Evolutionary conservation across 345 rosid species (phyloP), one percentile per base, ranked within the genome.

Genomic region (Salix udensis): DNA sequence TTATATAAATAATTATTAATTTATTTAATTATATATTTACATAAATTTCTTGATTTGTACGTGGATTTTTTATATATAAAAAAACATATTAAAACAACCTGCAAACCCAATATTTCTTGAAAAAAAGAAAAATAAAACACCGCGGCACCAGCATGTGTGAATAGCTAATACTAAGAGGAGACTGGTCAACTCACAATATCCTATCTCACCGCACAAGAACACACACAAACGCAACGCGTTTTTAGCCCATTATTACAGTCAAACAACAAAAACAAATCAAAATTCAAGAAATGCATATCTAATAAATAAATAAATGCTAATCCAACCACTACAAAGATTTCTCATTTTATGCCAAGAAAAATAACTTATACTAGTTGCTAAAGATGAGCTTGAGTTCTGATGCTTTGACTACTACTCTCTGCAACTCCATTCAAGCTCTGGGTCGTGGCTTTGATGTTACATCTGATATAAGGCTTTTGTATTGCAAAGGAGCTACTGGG

Each of bases 401-500:
- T 82, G 93, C 94, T 70, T 81, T 96, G 89, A 82, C 83, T 48
- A 82, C 97, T 53, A 96, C 97, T 67, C 87, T 93, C 39, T 86
- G 68, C 72, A 92, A 90, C 87, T 91, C 97, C 82, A 89, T 96
- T 84, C 97, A 93, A 80, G 97, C 99, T 82, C 28, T 96, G 83
- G 99, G 98, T 66, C 91, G 98, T 65, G 81, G 81, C 30, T 78
- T 78, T 68, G 77, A 78, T 79, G 99, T 96, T 48, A 91, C 98
- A 76, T 96, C 96, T 14, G 98, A 96, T 87, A 93, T 93, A 58
- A 86, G 99, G 82, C 91, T 96, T 77, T 61, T 96, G 10, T 96
- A 93, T 75, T 96, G 98, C 78, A 96, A 93, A 81, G 98, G 98
- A 55, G 88, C 94, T 71, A 87, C 97, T 80, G 98, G 94, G 87